These are phyloP conservation scores for Arabis alpina DNA, from an alignment of 345 rosid genomes.

Conservation along the genomic window DNA sequence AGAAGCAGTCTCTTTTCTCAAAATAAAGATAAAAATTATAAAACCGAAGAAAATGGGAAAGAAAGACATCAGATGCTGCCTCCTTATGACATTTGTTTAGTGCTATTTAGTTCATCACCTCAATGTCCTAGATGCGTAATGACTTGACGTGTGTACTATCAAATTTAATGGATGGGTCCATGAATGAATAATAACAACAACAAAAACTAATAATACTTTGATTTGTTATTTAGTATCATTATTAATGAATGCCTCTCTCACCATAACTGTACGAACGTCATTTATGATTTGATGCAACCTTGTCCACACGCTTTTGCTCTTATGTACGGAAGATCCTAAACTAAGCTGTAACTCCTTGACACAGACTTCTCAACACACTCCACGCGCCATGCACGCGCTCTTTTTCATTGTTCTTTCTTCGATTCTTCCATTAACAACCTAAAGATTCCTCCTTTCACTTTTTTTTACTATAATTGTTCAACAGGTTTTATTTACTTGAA, in stretches of 20 bases:
- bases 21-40: not conserved
- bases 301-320: conserved; percentile 43
- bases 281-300: conserved; percentile 31
- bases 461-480: conserved; percentile 18
- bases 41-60: conserved; percentile 24
- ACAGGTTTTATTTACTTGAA: not conserved
- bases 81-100: conserved; percentile 34
- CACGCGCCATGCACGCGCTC: conserved; percentile 4
- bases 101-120: conserved; percentile 34
- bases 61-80: conserved; percentile 42
- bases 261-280: conserved; percentile 39
- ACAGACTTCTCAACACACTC: conserved; percentile 26
- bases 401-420: conserved; percentile 16
- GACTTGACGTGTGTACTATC: conserved; percentile 39
- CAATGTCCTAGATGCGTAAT: conserved; percentile 30
- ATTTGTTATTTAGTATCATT: not conserved
- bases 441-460: conserved; percentile 15
- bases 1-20: not conserved
- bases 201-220: conserved; percentile 2
- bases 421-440: conserved; percentile 19
- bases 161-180: conserved; percentile 35
- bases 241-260: conserved; percentile 16
- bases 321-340: conserved; percentile 41
- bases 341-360: conserved; percentile 24
- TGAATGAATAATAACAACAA: not conserved